Evolutionary conservation across 345 rosid genomes (phyloP).

Genomic region (Boechera retrofracta): DNA sequence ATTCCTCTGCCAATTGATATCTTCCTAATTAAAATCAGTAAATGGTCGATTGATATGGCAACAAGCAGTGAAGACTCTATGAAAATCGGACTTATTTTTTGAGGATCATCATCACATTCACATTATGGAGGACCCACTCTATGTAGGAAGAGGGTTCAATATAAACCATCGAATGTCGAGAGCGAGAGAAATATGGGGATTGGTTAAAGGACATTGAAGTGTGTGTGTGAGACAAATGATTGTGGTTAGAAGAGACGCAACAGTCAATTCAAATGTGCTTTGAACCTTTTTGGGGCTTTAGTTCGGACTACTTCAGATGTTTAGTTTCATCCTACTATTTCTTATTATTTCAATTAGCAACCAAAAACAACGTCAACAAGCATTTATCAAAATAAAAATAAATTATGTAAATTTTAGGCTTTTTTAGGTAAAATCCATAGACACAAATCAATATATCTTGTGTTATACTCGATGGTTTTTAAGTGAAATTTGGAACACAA

Average conservation of each 20-base stretch:
- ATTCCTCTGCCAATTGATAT: slow-evolving; percentile 33
- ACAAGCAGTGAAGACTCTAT: neutral
- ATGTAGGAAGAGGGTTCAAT: neutral
- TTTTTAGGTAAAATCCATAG: neutral
- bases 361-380: neutral
- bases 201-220: neutral
- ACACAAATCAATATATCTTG: neutral
- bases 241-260: slow-evolving; percentile 12
- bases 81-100: neutral
- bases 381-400: neutral
- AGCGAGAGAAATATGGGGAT: neutral
- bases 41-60: neutral
- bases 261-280: slow-evolving; percentile 27
- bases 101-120: slow-evolving; percentile 4
- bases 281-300: slow-evolving; percentile 15
- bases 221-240: neutral
- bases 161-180: neutral
- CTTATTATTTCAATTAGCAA: slow-evolving; percentile 12
- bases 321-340: slow-evolving; percentile 10
- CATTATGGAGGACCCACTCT: neutral
- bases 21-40: neutral
- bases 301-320: slow-evolving; percentile 4
- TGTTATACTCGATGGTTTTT: too few relatives aligned
- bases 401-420: neutral
- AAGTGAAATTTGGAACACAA: too few relatives aligned